These are phyloP conservation scores for Saccharomycopsis sp. DNA, from an alignment of 805 yeast species.

Conservation along the genomic window DNA sequence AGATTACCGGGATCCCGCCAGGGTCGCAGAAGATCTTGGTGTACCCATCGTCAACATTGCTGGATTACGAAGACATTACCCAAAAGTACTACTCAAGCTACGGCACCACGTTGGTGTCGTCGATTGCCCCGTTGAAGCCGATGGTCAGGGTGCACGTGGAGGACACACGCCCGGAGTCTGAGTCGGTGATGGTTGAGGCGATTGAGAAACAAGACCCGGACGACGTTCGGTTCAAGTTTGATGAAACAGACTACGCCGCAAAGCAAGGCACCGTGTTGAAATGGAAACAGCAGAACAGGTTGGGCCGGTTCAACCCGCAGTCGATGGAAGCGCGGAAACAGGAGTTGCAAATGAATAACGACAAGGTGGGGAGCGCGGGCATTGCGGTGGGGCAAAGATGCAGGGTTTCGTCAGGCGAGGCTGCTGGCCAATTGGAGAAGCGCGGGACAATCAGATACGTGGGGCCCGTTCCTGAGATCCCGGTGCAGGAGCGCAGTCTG, in stretches of 20 bases:
- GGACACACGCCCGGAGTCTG: constrained; percentile 46
- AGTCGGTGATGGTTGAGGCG: constrained; percentile 30
- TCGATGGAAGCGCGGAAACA: constrained; percentile 28
- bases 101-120: constrained; percentile 22
- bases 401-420: constrained; percentile 27
- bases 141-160: constrained; percentile 48
- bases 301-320: constrained; percentile 67
- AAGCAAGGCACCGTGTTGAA: constrained; percentile 55
- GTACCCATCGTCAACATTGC: constrained; percentile 30
- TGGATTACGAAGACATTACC: constrained; percentile 23
- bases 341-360: constrained; percentile 17
- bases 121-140: constrained; percentile 26
- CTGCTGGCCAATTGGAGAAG: constrained; percentile 34
- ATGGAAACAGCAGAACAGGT: constrained; percentile 63
- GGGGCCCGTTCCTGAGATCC: constrained; percentile 59
- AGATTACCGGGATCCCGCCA: constrained; percentile 68
- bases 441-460: constrained; percentile 63
- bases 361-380: constrained; percentile 28
- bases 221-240: constrained; percentile 39
- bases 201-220: constrained; percentile 24
- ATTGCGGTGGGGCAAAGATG: constrained; percentile 48
- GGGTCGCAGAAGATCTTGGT: constrained; percentile 41
- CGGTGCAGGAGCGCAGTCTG: constrained; percentile 24
- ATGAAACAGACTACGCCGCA: constrained; percentile 53
- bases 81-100: no score